Percentiles rank a stretch among this genome's conserved stretches.
These are phyloP conservation scores for Pseudogymnoascus sp. DNA, from an alignment of 2,329 filamentous ascomycete genomes.

Conservation along the genomic window DNA sequence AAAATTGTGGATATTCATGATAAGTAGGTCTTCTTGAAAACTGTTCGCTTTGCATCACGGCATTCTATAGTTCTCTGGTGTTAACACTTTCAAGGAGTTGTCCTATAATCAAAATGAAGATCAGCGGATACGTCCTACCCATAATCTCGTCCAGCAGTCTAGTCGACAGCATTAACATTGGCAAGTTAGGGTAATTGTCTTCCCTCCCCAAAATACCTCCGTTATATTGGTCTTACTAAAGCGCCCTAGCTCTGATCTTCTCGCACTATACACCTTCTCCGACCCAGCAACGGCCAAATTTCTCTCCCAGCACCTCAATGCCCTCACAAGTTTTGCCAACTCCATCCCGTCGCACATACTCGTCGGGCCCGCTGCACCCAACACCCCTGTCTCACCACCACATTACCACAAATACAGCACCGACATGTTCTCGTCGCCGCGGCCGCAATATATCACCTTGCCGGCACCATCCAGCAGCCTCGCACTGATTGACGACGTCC, in stretches of 20 bases:
- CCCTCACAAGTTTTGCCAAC: constrained; percentile 14
- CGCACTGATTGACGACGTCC: neutral
- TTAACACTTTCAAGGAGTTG: constrained; percentile 17
- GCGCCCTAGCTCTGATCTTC: neutral
- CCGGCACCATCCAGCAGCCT: neutral
- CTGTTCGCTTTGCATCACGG: constrained; percentile 8
- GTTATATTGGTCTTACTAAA: neutral
- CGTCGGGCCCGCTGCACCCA: constrained; percentile 29
- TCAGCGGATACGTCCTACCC: constrained; percentile 33
- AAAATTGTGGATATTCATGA: constrained; percentile 11
- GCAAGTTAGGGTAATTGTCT: constrained; percentile 17
- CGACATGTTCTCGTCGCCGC: constrained; percentile 35
- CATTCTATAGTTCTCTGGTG: constrained; percentile 8
- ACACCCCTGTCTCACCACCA: constrained; percentile 19
- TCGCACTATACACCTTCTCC: constrained; percentile 45
- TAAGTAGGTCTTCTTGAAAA: constrained; percentile 7
- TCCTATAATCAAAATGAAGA: constrained; percentile 31
- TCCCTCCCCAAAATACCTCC: constrained; percentile 32
- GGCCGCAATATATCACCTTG: constrained; percentile 33
- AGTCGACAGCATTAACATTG: constrained; percentile 41
- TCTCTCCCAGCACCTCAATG: constrained; percentile 30
- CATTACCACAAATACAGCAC: constrained; percentile 32
- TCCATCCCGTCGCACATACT: constrained; percentile 3
- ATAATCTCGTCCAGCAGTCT: constrained; percentile 41
- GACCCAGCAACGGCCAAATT: constrained; percentile 36